Percentiles rank a stretch among this genome's conserved stretches.
phyloP scores from a whole-genome alignment of 2,329 filamentous ascomycete genomes.

The Achaetomium macrosporum region DNA sequence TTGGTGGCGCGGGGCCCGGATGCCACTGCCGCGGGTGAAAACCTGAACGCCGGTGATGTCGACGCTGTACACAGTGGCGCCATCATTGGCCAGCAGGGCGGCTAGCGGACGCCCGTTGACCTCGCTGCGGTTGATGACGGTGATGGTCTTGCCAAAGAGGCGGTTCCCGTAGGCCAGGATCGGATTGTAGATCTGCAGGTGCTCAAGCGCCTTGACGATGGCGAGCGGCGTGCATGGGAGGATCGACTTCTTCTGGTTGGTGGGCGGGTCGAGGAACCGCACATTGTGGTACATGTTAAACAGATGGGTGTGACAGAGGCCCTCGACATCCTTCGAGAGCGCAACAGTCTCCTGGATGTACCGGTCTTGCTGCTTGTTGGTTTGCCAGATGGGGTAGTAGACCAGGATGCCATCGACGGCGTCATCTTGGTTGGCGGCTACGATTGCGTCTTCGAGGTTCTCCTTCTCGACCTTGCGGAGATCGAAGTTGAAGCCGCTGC shows the following conservation, averaged over 20 bases:
- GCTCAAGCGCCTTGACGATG: constrained; percentile 93
- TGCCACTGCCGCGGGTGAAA: constrained; percentile 83
- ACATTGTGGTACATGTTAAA: constrained; percentile 99
- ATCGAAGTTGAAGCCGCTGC: constrained; percentile 82
- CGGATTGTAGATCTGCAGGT: constrained; percentile 93
- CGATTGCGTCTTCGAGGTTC: constrained; percentile 80
- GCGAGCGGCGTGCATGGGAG: constrained; percentile 93
- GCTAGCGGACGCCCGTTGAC: constrained; percentile 91
- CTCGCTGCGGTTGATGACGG: constrained; percentile 92
- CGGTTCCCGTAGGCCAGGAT: constrained; percentile 90
- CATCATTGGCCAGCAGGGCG: constrained; percentile 90
- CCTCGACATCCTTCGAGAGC: constrained; percentile 89
- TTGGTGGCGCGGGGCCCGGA: constrained; percentile 80
- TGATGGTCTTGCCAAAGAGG: constrained; percentile 88
- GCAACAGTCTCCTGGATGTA: constrained; percentile 94
- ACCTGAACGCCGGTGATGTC: constrained; percentile 88
- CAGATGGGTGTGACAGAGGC: constrained; percentile 86
- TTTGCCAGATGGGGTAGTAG: constrained; percentile 92
- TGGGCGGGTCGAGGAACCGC: constrained; percentile 78
- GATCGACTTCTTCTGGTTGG: constrained; percentile 79
- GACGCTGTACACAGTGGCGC: constrained; percentile 90
- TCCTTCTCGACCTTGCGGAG: constrained; percentile 81
- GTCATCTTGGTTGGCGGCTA: constrained; percentile 74
- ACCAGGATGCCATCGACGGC: constrained; percentile 85
- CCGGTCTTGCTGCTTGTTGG: constrained; percentile 77